Base-by-base conservation (phyloP, 129 eudicot genomes). In the Smallanthus sonchifolius region DNA sequence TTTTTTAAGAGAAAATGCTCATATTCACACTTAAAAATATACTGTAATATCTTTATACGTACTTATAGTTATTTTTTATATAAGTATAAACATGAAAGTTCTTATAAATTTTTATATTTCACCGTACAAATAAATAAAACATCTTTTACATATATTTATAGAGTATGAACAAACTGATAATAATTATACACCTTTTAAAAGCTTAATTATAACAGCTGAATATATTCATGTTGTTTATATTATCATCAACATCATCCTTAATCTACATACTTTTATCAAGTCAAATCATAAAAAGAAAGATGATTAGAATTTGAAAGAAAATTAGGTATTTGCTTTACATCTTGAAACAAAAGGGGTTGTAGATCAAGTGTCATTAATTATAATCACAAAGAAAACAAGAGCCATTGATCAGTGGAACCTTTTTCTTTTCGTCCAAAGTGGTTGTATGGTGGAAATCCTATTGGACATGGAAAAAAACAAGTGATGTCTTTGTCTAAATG, bases 401-500 rank as follows among this genome's bases (percentile, higher is more conserved):
- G 57, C 71, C 51, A 49, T 38, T 69, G 45, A n/a, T n/a, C n/a
- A 55, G 80, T 75, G 76, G 72, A 74, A 47, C 59, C 67, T 74
- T 74, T 62, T 51, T 78, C 42, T 52, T 62, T 70, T 70, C 70
- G 20, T 79, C 44, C 66, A 75, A 74, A 38, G 62, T 54, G 49
- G 59, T 64, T 35, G 73, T 40, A n/a, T 67, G 65, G 80, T 80
- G 84, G 80, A 64, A 30, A 59, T 80, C 84, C 80, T 67, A 60
- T 4, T 80, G 30, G 77, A 51, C 67, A 19, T 78, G 2, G 36
- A 38, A 55, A 56, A 40, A 56, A 68, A 67, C 67, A 77, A 42
- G 80, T 51, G 39, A 64, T 65, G 83, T 79, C 74, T 72, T 72
- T 79, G 57, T 79, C 67, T 24, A 44, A 72, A 30, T 52, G 34